Conservation (phyloP, 805 yeast genomes). For the Schwanniomyces pseudopolymorphus region DNA sequence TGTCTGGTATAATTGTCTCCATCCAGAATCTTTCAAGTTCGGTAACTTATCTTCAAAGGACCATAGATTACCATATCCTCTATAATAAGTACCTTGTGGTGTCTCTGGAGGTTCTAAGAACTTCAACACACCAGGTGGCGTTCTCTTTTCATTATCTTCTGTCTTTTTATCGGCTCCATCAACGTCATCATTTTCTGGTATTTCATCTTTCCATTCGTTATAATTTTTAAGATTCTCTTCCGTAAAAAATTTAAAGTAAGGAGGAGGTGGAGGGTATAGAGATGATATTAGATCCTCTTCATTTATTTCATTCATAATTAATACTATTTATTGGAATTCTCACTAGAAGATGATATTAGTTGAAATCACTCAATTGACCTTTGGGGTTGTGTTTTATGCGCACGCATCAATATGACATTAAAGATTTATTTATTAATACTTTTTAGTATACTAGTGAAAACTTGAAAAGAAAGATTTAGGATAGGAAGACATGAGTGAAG, state of each 20-base stretch:
- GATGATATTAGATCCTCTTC: slow-evolving; percentile 52
- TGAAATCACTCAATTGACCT: background rate
- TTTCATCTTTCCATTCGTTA: slow-evolving; percentile 19
- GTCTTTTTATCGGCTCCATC: slow-evolving; percentile 10
- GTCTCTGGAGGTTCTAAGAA: slow-evolving; percentile 64
- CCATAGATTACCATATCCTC: slow-evolving; percentile 93
- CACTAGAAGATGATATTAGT: background rate
- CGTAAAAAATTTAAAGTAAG: slow-evolving; percentile 72
- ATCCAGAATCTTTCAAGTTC: slow-evolving; percentile 71
- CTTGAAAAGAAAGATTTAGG: background rate
- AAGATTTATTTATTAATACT: background rate
- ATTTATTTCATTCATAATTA: slow-evolving; percentile 4
- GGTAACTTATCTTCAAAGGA: slow-evolving; percentile 76
- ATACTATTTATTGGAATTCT: background rate
- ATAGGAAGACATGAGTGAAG: slow-evolving; percentile 17
- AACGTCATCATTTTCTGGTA: slow-evolving; percentile 18
- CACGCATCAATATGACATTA: background rate
- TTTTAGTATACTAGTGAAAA: background rate
- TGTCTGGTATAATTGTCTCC: slow-evolving; percentile 64
- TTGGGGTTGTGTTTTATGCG: background rate
- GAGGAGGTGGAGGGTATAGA: slow-evolving; percentile 94
- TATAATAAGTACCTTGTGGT: slow-evolving; percentile 64
- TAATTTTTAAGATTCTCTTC: slow-evolving; percentile 56
- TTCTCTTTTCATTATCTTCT: slow-evolving; percentile 1
- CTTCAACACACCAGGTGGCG: slow-evolving; percentile 47